Conservation (phyloP, 169 alveolate species). For the Plasmodium fragile region DNA sequence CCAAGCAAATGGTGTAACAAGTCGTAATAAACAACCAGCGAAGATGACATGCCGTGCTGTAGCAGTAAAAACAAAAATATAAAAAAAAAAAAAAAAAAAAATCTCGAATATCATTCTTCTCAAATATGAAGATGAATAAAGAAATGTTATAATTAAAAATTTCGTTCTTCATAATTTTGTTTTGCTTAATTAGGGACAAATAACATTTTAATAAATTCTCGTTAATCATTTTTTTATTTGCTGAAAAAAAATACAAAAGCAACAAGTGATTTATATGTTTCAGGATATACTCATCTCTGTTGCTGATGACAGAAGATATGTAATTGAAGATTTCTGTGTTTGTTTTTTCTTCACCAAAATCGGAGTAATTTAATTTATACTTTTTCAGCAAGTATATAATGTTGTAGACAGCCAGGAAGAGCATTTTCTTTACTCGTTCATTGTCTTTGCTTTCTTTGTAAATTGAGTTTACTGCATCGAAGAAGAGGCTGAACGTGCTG, state of each 20-base stretch:
- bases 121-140: slow-evolving; percentile 54
- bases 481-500: slow-evolving; percentile 9
- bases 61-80: slow-evolving; percentile 34
- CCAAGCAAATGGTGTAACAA: slow-evolving; percentile 10
- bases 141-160: slow-evolving; percentile 32
- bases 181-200: slow-evolving; percentile 62
- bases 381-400: slow-evolving; percentile 55
- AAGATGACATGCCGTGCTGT: slow-evolving; percentile 2
- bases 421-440: slow-evolving; percentile 28
- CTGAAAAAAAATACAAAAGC: slow-evolving; percentile 30
- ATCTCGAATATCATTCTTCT: slow-evolving; percentile 17
- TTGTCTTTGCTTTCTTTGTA: slow-evolving; percentile 45
- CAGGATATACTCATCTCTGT: slow-evolving; percentile 59
- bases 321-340: slow-evolving; percentile 17
- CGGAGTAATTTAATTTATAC: slow-evolving; percentile 19
- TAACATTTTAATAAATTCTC: slow-evolving; percentile 30
- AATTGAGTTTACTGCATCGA: not conserved
- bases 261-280: slow-evolving; percentile 45
- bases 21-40: slow-evolving; percentile 41
- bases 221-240: slow-evolving; percentile 38
- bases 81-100: slow-evolving; percentile 41
- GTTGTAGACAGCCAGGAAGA: slow-evolving; percentile 35
- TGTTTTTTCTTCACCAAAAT: slow-evolving; percentile 17
- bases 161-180: slow-evolving; percentile 24
- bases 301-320: slow-evolving; percentile 18